Evolutionary conservation across 495 filamentous ascomycete species (phyloP), one percentile per base, ranked within the genome.

Genomic region (Pyrenula massariospora): DNA sequence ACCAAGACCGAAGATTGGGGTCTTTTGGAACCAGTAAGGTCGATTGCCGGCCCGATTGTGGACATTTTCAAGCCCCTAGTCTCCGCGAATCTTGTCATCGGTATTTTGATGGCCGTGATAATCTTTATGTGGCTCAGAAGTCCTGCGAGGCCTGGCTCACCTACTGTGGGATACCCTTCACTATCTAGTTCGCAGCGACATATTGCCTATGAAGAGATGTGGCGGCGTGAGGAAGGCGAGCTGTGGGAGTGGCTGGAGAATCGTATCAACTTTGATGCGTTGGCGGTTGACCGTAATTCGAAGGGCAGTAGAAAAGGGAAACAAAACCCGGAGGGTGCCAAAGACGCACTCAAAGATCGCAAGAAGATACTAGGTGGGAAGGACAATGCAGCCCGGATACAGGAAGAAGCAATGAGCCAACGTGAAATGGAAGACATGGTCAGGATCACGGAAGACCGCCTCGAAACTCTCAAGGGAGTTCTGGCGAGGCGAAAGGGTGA

Each of bases 221-320:
- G 93, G 93, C 78, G 83, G 19, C 72, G 80, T 19, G 93, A 97
- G 63, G 93, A 98, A 65, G 88, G 82, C 61, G 89, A 91, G 55
- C 72, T 98, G 10, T 99, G 94, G 94, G 84, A 87, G 53, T 99
- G 93, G 93, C 73, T 99, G 11, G 93, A 99, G 62, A 87, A 96
- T 56, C 76, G 93, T 12, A 83, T 88, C 1, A 88, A 87, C 2
- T 74, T 91, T 66, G 84, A 89, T 54, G 77, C 81, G n/a, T 69
- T 88, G 57, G 70, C 75, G 10, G 69, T 75, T 36, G 65, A 69
- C 19, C 55, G 67, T 53, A 56, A 61, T 54, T 25, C 58, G 50
- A 57, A 59, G 24, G 54, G 63, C 54, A 49, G 50, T 19, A 19
- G 50, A 25, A 48, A 19, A 20, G 31, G 31, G 15, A 42, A 15